Conservation (phyloP, 768 basidiomycete genomes). For the Nevesoporus exiguus region DNA sequence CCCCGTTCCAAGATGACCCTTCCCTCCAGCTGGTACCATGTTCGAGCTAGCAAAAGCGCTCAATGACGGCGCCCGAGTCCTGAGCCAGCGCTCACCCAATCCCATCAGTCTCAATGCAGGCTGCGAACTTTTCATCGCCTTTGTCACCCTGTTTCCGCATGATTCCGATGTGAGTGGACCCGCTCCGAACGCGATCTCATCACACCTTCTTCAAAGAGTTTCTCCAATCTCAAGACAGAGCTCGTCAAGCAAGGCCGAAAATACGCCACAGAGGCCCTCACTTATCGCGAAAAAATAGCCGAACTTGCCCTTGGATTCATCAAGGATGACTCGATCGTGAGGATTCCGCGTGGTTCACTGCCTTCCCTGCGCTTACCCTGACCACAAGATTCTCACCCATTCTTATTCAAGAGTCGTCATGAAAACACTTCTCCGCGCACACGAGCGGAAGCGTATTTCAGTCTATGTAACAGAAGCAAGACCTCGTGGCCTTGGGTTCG, state of each 20-base stretch:
- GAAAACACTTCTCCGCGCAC: conserved; percentile 86
- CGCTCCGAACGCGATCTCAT: conserved; percentile 10
- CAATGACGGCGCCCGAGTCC: conserved; percentile 63
- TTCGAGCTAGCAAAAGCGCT: conserved; percentile 87
- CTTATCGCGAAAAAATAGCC: conserved; percentile 88
- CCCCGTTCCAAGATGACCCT: conserved; percentile 5
- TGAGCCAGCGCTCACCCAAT: conserved; percentile 65
- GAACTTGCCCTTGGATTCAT: conserved; percentile 88
- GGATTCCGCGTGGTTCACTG: conserved; percentile 26
- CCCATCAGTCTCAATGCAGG: conserved; percentile 86
- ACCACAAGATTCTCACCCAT: conserved; percentile 85
- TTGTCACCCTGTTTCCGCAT: conserved; percentile 81
- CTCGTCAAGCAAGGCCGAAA: conserved; percentile 77
- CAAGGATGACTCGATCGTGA: conserved; percentile 87
- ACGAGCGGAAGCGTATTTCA: conserved; percentile 88
- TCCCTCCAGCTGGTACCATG: conserved; percentile 74
- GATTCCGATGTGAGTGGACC: conserved; percentile 63
- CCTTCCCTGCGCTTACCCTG: conserved; percentile 13
- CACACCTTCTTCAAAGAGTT: conserved; percentile 50
- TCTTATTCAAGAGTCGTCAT: conserved; percentile 96
- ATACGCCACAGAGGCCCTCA: conserved; percentile 74
- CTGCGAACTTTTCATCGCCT: conserved; percentile 86
- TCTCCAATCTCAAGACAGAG: conserved; percentile 78
- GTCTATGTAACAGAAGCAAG: conserved; percentile 97
- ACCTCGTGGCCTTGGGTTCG: conserved; percentile 84